phyloP scores from a whole-genome alignment of 192 early-diverging fungal genomes.

The Coemansia sp. region DNA sequence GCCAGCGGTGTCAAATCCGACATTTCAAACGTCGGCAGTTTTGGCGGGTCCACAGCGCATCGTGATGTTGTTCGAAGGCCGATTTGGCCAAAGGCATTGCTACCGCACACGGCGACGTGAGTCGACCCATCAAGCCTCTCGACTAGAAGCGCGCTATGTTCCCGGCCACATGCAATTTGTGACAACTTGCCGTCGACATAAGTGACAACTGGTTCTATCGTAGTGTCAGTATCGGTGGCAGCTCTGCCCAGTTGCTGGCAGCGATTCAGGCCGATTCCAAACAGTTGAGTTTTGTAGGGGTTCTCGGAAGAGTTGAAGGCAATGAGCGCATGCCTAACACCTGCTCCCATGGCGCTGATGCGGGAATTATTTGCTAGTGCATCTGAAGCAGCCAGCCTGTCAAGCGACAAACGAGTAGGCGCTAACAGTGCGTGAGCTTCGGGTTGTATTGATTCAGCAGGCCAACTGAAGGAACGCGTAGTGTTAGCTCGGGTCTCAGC shows the following conservation, averaged over 20 bases:
- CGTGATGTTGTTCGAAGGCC: slow-evolving; percentile 46
- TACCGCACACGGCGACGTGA: slow-evolving; percentile 59
- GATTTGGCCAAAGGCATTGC: slow-evolving; percentile 70
- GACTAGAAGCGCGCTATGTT: slow-evolving; percentile 64
- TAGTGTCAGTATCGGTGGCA: background rate
- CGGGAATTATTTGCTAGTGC: background rate
- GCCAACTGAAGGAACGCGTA: background rate
- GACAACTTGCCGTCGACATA: slow-evolving; percentile 29
- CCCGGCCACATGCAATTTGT: slow-evolving; percentile 63
- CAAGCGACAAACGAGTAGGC: slow-evolving; percentile 18
- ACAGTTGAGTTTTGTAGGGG: slow-evolving; percentile 25
- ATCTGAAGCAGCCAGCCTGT: slow-evolving; percentile 7
- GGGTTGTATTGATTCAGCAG: background rate
- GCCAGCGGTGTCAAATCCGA: slow-evolving; percentile 20
- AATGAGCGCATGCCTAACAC: slow-evolving; percentile 38
- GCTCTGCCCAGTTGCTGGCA: slow-evolving; percentile 54
- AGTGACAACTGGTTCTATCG: slow-evolving; percentile 6
- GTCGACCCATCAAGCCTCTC: background rate
- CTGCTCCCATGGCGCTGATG: slow-evolving; percentile 39
- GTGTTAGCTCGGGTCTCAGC: background rate
- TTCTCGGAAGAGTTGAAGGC: slow-evolving; percentile 11
- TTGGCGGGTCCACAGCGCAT: slow-evolving; percentile 18
- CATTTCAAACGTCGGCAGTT: slow-evolving; percentile 4
- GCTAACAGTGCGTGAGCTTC: slow-evolving; percentile 14
- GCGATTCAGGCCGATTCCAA: slow-evolving; percentile 57